Evolutionary conservation across 1,284 basidiomycete species (phyloP), one percentile per base, ranked within the genome.

Genomic region (Ustilago trichophora): DNA sequence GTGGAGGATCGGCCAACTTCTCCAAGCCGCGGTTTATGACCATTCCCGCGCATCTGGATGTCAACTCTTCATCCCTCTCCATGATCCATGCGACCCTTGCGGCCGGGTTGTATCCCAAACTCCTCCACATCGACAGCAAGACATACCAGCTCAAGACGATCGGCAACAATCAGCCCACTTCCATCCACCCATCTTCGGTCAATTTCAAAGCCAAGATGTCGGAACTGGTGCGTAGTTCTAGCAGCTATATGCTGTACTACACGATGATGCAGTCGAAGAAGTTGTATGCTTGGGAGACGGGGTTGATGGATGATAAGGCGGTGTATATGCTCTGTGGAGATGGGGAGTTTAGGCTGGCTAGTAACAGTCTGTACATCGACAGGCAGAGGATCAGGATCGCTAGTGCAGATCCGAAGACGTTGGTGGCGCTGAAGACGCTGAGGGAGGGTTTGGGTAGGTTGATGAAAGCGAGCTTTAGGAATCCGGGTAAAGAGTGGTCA

Each of bases 211-310:
- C 42, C 38, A 54, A 64, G 29, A 52, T 60, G 69, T 26, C 37
- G 8, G 63, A 67, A 24, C 47, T 68, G 26, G 53, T 64, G 7
- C 58, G 59, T 11, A 38, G 55, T 26, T 44, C 50, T 12, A 45
- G 51, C 42, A 64, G 64, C 52, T 72, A 71, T 47, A 55, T 76
- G 56, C 45, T 81, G 42, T 67, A 59, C 26, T 57, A 66, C 38
- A 41, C 69, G 36, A 77, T 66, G 71, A 92, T 92, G 90, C 91
- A 92, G 80, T 92, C 91, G 12, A 92, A 90, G 83, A 91, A 89
- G 82, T 83, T 98, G 25, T 98, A 83, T 81, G 93, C 90, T n/a
- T 97, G 93, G 92, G 96, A 99, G 82, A 93, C 91, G 1, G 89
- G 91, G 1, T 90, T 93, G 1, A 88, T 93, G 5, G 90, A 96